Percentiles rank a stretch among this genome's conserved stretches.
Evolutionary conservation across 495 filamentous ascomycete genomes (phyloP).

Genomic region (Symbiotaphrina buchneri): DNA sequence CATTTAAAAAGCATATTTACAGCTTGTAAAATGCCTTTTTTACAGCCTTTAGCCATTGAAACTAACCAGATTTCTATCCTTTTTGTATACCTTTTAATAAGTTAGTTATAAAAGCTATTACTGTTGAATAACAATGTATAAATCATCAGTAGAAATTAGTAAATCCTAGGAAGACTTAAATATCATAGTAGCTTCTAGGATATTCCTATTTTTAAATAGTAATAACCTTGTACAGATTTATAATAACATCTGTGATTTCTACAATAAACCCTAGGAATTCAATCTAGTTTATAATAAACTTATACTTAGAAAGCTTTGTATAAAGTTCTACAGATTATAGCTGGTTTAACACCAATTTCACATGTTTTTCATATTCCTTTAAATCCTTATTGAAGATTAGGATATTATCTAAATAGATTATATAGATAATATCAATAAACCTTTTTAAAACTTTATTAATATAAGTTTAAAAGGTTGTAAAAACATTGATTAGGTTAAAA

Average conservation of each 20-base stretch:
- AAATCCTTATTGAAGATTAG: constrained; percentile 4
- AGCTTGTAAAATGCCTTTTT: constrained; percentile 6
- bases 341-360: constrained; percentile 2
- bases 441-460: constrained; percentile 3
- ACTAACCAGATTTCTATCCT: constrained; percentile 2
- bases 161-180: constrained; percentile 8
- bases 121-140: constrained; percentile 7
- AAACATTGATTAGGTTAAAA: constrained; percentile 7
- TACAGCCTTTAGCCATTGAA: constrained; percentile 1
- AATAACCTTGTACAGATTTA: constrained; percentile 6
- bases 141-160: no score
- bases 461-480: constrained; percentile 5
- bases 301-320: no score
- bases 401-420: no score
- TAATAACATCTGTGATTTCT: constrained; percentile 2
- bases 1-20: constrained; percentile 4
- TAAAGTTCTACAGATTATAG: constrained; percentile 5
- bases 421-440: no score
- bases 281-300: constrained; percentile 6
- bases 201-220: constrained; percentile 7
- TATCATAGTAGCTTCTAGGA: constrained; percentile 4
- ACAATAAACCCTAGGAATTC: constrained; percentile 8
- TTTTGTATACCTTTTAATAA: constrained; percentile 4
- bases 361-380: constrained; percentile 4
- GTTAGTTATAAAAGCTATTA: constrained; percentile 6